phyloP scores from a whole-genome alignment of 441 rosid genomes.

The Erodium moschatum region DNA sequence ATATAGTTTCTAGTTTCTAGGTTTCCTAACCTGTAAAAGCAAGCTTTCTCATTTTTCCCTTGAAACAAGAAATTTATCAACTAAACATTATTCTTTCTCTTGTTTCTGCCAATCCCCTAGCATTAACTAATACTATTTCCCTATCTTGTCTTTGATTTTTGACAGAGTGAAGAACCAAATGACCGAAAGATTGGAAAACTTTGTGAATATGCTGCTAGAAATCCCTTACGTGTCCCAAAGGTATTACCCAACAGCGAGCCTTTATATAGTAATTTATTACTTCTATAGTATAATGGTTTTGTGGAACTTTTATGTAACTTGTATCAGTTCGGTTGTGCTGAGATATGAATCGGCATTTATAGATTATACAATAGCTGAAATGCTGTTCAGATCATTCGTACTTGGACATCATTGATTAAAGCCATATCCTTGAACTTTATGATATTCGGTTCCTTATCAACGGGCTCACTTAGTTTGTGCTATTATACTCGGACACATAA shows the following conservation, averaged over 20 bases:
- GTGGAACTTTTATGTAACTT: slow-evolving; percentile 3
- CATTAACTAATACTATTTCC: not conserved
- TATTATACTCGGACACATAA: not conserved
- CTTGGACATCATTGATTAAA: not conserved
- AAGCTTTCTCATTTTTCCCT: not conserved
- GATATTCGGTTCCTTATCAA: not conserved
- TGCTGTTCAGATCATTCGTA: not conserved
- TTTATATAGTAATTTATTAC: not conserved
- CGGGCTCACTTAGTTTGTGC: not conserved
- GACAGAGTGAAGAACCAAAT: slow-evolving; percentile 73
- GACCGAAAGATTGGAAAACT: slow-evolving; percentile 86
- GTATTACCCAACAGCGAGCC: slow-evolving; percentile 26
- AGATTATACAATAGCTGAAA: not conserved
- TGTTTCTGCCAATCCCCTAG: not conserved
- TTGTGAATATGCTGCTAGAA: slow-evolving; percentile 84
- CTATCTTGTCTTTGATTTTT: slow-evolving; percentile 11
- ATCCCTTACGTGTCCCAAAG: slow-evolving; percentile 87
- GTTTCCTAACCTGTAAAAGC: not conserved
- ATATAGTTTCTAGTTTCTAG: not conserved
- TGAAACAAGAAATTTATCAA: not conserved
- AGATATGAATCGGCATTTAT: not conserved
- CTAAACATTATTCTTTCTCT: slow-evolving; percentile 6
- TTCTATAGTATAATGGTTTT: not conserved
- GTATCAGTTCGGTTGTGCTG: not conserved
- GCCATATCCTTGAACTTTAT: not conserved